A percentile compares a stretch with the other conserved stretches of the same genome.
phyloP scores from a whole-genome alignment of 2,329 filamentous ascomycete genomes.

The Clonostachys sp. region DNA sequence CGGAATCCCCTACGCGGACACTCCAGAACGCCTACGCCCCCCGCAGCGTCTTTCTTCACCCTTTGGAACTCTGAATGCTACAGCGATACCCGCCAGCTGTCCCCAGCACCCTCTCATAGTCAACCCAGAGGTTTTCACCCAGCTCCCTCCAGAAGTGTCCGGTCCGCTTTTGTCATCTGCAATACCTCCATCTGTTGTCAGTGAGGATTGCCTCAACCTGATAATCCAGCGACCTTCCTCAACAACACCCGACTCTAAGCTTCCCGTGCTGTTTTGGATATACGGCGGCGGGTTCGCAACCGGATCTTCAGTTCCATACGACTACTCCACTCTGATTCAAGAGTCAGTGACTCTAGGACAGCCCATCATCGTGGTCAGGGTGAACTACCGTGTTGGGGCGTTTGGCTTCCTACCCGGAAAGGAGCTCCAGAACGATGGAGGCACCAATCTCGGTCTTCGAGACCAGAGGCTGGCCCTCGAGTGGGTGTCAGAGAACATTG shows the following conservation, averaged over 20 bases:
- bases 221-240: constrained; percentile 40
- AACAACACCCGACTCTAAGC: constrained; percentile 30
- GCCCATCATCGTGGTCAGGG: constrained; percentile 57
- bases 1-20: constrained; percentile 72
- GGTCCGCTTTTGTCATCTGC: constrained; percentile 31
- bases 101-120: constrained; percentile 55
- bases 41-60: constrained; percentile 52
- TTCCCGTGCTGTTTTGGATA: constrained; percentile 55
- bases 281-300: constrained; percentile 42
- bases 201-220: constrained; percentile 47
- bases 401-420: constrained; percentile 52
- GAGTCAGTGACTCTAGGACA: constrained; percentile 36
- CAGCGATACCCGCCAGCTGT: constrained; percentile 54
- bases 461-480: constrained; percentile 57
- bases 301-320: constrained; percentile 25
- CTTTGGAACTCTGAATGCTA: constrained; percentile 55
- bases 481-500: constrained; percentile 63
- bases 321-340: constrained; percentile 24
- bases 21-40: constrained; percentile 61
- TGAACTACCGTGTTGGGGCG: constrained; percentile 60
- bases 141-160: constrained; percentile 27
- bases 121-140: constrained; percentile 11
- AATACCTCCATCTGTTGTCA: constrained; percentile 38
- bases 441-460: constrained; percentile 53
- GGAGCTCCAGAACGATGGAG: constrained; percentile 49